Conservation (phyloP, 768 basidiomycete genomes). For the Kwoniella europaea region DNA sequence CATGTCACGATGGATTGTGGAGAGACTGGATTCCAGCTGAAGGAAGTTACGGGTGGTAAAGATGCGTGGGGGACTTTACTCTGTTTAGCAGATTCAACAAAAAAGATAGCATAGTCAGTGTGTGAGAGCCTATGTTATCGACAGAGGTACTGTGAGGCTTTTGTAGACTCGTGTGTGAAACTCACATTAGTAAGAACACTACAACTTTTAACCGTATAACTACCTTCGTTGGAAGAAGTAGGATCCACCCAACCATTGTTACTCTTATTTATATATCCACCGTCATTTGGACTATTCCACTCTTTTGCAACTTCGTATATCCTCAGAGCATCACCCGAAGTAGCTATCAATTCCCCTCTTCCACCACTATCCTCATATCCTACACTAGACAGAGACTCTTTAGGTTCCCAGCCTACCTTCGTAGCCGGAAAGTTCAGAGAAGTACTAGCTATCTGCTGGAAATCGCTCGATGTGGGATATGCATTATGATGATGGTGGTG, state of each 20-base stretch:
- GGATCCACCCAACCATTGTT: constrained; percentile 38
- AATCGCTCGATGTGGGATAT: constrained; percentile 53
- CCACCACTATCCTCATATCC: constrained; percentile 28
- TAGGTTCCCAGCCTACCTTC: constrained; percentile 90
- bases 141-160: too few species aligned
- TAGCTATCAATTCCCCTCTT: constrained; percentile 81
- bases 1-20: constrained; percentile 93
- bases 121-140: too few species aligned
- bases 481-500: constrained; percentile 10
- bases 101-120: too few species aligned
- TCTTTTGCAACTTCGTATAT: constrained; percentile 88
- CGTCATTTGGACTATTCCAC: constrained; percentile 60
- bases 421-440: constrained; percentile 92
- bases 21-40: constrained; percentile 95
- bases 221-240: constrained; percentile 15
- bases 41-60: constrained; percentile 89
- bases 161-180: neutral
- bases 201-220: constrained; percentile 37
- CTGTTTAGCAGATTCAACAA: constrained; percentile 59
- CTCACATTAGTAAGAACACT: constrained; percentile 56
- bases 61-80: constrained; percentile 85
- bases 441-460: constrained; percentile 80
- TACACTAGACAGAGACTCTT: constrained; percentile 64
- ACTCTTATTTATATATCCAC: constrained; percentile 38
- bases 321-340: constrained; percentile 88